A percentile compares a stretch with the other conserved stretches of the same genome.
Evolutionary conservation across 192 early-diverging fungal species (phyloP).

Genomic region (Gigaspora rosea): DNA sequence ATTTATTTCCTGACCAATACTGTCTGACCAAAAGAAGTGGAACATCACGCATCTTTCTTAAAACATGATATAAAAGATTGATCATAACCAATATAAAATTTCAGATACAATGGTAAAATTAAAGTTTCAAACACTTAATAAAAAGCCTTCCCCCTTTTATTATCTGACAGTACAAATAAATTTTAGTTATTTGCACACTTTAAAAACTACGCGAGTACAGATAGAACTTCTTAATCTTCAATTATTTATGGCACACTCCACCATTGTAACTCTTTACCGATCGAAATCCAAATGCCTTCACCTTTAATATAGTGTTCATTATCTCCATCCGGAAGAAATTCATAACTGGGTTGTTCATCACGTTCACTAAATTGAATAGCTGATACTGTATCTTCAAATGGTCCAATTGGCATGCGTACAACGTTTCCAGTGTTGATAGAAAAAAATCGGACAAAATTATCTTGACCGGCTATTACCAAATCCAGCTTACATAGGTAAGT

Average conservation of each 20-base stretch:
- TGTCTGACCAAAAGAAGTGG: too few species aligned
- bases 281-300: conserved; percentile 13
- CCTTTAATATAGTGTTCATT: neutral
- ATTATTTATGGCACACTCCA: conserved; percentile 1
- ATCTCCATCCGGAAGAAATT: neutral
- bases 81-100: too few species aligned
- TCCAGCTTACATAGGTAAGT: neutral
- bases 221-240: too few species aligned
- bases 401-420: conserved; percentile 3
- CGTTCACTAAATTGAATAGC: conserved; percentile 14
- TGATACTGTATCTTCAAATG: conserved; percentile 7
- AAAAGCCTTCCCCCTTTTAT: too few species aligned
- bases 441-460: conserved; percentile 17
- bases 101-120: too few species aligned
- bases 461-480: conserved; percentile 4
- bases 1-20: too few species aligned
- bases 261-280: neutral
- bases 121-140: too few species aligned
- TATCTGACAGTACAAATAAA: too few species aligned
- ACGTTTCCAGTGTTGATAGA: neutral
- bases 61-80: too few species aligned
- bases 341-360: neutral
- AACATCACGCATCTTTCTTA: too few species aligned
- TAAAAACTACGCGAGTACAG: too few species aligned
- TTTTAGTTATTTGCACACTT: too few species aligned